Conservation (phyloP, 2,329 filamentous ascomycete genomes). For the Chaetomiaceae sp. region DNA sequence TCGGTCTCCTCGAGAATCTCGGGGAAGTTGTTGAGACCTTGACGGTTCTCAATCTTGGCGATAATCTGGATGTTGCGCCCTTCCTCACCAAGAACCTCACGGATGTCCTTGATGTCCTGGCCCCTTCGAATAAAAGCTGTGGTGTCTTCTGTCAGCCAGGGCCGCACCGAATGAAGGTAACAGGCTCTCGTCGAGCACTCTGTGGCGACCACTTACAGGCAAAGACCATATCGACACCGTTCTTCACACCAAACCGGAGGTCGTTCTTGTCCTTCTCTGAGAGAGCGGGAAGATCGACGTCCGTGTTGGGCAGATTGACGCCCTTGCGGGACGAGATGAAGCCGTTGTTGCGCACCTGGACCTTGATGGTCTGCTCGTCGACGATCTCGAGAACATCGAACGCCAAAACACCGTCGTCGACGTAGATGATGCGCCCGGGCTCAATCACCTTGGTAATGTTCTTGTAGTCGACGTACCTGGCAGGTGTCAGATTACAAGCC, state of each 20-base stretch:
- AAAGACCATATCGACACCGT: constrained; percentile 98
- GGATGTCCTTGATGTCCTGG: constrained; percentile 89
- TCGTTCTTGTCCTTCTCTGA: constrained; percentile 98
- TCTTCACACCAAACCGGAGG: constrained; percentile 93
- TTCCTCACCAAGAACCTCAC: constrained; percentile 81
- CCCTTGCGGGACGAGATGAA: constrained; percentile 99
- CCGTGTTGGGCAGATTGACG: constrained; percentile 97
- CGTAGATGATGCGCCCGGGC: constrained; percentile 88
- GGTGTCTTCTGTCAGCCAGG: background rate
- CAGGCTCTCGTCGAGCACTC: background rate
- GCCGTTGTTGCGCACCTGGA: constrained; percentile 90
- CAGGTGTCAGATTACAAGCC: constrained; percentile 11
- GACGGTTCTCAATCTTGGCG: constrained; percentile 99
- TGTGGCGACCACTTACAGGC: constrained; percentile 58
- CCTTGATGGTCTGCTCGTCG: constrained; percentile 84
- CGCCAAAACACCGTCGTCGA: constrained; percentile 95
- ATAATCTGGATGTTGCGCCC: constrained; percentile 99
- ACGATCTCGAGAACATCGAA: constrained; percentile 87
- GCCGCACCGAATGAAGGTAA: background rate
- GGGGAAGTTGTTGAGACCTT: constrained; percentile 99
- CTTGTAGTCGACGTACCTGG: constrained; percentile 96
- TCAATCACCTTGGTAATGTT: constrained; percentile 99
- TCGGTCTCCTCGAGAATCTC: constrained; percentile 95
- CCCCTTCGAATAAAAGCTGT: constrained; percentile 83
- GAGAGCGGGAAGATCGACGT: constrained; percentile 93